Base-by-base conservation (phyloP, 192 early-diverging fungal species). In the Backusella liffmaniae region DNA sequence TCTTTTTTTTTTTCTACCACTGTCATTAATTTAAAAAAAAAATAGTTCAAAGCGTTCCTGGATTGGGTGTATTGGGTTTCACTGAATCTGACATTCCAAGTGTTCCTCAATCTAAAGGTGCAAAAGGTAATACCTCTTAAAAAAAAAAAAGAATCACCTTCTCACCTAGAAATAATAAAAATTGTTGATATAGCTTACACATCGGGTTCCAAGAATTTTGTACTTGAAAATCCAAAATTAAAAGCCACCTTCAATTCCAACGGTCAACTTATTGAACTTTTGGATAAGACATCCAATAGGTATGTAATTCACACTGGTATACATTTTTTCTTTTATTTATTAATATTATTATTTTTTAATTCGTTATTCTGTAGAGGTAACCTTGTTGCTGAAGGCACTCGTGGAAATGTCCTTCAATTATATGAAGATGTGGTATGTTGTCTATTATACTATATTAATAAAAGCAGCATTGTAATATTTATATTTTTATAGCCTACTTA, bases 361-460 rank as follows among this genome's bases (percentile, higher is more conserved):
- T 8, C 32, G 1, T 1, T 41, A 42, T 13, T 37, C 32, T 56
- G 41, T 73, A 84, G 85, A 67, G 86, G 89, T n/a, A 88, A 90
- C 62, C 69, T 87, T 3, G 81, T 94, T 71, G 84, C 80, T 41
- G 26, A 78, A 71, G 84, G 86, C 0, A 75, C 78, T 34, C 73
- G 76, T 3, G 93, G 88, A 46, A 98, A 99, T 86, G 83, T 91
- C 36, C 88, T 98, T 67, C 85, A 88, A 39, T 67, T 96, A 42
- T 95, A 91, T 79, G 96, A 98, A 69, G 97, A 99, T 84, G 88
- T 95, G 51, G 85, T 86, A 80, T 46, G 76, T 80, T 42, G 0
- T 10, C 9, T 39, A 15, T 32, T 26, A 46, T 32, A 66, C 34
- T 29, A 39, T 39, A 18, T 91, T 30, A 46, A 70, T 41, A 15